Evolutionary conservation across 169 alveolate genomes (phyloP).

Genomic region (Plasmodium fragile): DNA sequence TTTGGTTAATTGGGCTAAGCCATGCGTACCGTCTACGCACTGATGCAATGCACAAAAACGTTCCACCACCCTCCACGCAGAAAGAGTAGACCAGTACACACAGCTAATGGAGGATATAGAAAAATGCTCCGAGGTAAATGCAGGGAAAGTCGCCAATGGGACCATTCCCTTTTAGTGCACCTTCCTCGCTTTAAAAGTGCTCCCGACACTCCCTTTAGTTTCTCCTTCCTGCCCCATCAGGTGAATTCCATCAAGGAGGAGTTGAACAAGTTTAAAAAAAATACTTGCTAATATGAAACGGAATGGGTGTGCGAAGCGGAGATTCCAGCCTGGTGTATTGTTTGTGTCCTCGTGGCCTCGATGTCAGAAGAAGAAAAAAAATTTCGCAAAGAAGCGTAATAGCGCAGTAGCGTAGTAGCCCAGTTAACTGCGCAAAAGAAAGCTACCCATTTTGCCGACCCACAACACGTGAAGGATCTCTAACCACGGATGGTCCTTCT

Average conservation of each 20-base stretch:
- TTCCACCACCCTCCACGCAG: slow-evolving; percentile 5
- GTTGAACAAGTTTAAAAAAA: slow-evolving; percentile 32
- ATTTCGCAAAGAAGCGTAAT: background rate
- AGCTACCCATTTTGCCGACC: background rate
- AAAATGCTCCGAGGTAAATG: slow-evolving; percentile 33
- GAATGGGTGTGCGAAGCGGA: background rate
- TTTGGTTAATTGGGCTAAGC: background rate
- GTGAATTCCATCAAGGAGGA: slow-evolving; percentile 27
- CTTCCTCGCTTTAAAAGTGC: background rate
- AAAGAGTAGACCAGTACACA: slow-evolving; percentile 30
- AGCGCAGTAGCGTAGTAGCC: background rate
- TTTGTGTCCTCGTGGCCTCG: background rate
- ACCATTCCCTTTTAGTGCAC: background rate
- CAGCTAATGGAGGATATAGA: slow-evolving; percentile 22
- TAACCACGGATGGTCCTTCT: background rate
- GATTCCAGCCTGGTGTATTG: background rate
- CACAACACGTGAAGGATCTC: background rate
- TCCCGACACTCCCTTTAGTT: background rate
- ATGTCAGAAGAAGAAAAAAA: background rate
- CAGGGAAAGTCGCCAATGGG: background rate
- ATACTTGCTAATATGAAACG: slow-evolving; percentile 16
- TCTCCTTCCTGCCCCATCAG: background rate
- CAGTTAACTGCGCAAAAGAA: background rate
- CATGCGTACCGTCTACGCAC: background rate
- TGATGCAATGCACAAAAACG: background rate